Conservation (phyloP, 345 rosid genomes). For the Jatropha curcas region DNA sequence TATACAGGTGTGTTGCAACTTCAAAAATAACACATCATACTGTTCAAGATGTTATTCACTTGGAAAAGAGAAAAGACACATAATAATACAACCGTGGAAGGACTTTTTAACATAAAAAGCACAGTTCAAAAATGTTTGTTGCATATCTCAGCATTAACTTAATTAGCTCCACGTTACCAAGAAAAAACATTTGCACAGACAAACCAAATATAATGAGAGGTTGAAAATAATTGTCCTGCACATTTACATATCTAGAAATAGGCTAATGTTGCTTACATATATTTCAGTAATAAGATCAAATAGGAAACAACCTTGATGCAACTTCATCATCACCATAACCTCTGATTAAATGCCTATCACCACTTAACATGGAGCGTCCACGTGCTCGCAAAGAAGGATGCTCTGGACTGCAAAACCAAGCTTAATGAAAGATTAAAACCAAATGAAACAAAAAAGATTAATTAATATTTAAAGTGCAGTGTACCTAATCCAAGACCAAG, state of each 20-base stretch:
- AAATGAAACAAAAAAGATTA: neutral
- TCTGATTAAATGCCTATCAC: constrained; percentile 62
- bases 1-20: neutral
- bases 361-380: constrained; percentile 79
- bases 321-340: constrained; percentile 59
- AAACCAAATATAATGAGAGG: neutral
- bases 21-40: neutral
- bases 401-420: constrained; percentile 71
- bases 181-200: neutral
- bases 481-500: constrained; percentile 1
- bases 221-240: neutral
- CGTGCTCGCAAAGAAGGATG: constrained; percentile 79
- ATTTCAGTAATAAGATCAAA: constrained; percentile 1
- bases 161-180: neutral
- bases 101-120: neutral
- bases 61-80: neutral
- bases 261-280: neutral
- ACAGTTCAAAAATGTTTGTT: neutral
- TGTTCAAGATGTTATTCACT: neutral
- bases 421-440: constrained; percentile 7
- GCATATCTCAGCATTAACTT: neutral
- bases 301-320: constrained; percentile 60
- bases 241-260: neutral
- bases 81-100: neutral
- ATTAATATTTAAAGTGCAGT: too few species aligned